Percentiles rank a stretch among this genome's conserved stretches.
phyloP scores from a whole-genome alignment of 2,329 filamentous ascomycete species.

The Phoma sp. region DNA sequence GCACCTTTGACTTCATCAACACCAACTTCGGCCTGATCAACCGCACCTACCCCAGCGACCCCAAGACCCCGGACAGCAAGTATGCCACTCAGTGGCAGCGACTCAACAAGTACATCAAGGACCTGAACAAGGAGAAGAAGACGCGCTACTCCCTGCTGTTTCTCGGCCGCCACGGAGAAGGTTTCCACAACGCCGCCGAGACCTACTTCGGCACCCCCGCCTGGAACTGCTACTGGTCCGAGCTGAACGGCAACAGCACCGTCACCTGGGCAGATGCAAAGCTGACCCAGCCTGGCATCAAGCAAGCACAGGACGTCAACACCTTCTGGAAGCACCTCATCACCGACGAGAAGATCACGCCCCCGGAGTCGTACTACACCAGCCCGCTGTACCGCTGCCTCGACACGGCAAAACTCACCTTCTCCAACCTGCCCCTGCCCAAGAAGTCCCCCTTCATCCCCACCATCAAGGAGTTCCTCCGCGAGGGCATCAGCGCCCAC shows the following conservation, averaged over 20 bases:
- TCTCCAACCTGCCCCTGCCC: slow-evolving; percentile 61
- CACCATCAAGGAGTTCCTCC: slow-evolving; percentile 67
- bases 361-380: slow-evolving; percentile 69
- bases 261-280: slow-evolving; percentile 68
- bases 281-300: slow-evolving; percentile 63
- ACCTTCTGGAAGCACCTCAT: slow-evolving; percentile 64
- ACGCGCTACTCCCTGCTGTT: slow-evolving; percentile 70
- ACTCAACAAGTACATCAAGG: slow-evolving; percentile 64
- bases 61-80: slow-evolving; percentile 40
- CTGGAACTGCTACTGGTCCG: slow-evolving; percentile 75
- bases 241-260: slow-evolving; percentile 68
- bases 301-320: slow-evolving; percentile 65
- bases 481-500: slow-evolving; percentile 71
- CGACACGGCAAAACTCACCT: slow-evolving; percentile 68
- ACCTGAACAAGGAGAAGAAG: slow-evolving; percentile 58
- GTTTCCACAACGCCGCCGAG: slow-evolving; percentile 70
- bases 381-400: slow-evolving; percentile 69
- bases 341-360: slow-evolving; percentile 60
- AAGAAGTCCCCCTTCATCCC: slow-evolving; percentile 61
- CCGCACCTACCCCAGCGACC: slow-evolving; percentile 65
- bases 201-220: slow-evolving; percentile 70
- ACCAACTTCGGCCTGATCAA: slow-evolving; percentile 71
- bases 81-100: slow-evolving; percentile 68
- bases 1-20: slow-evolving; percentile 56
- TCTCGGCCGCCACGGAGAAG: slow-evolving; percentile 74